These are phyloP conservation scores for Suillus luteus DNA, from an alignment of 768 basidiomycete species.

Conservation along the genomic window DNA sequence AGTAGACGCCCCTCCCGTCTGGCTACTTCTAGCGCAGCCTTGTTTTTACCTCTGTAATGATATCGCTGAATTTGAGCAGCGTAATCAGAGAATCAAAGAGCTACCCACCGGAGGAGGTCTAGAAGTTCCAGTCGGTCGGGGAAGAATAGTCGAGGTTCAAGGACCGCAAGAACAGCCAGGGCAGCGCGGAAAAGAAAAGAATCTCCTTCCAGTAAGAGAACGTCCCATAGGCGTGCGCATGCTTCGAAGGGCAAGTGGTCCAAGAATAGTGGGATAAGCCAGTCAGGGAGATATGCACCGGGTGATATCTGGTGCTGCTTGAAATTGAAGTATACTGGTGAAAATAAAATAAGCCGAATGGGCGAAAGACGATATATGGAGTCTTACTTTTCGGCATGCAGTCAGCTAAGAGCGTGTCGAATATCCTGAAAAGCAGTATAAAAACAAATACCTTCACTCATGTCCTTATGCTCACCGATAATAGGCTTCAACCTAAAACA, in stretches of 20 bases:
- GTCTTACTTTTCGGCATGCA: conserved; percentile 88
- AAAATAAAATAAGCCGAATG: conserved; percentile 6
- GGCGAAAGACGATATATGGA: neutral
- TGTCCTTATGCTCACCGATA: conserved; percentile 58
- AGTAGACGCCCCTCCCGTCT: conserved; percentile 64
- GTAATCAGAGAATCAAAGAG: conserved; percentile 7
- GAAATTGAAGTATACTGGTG: conserved; percentile 88
- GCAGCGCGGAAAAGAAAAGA: conserved; percentile 85
- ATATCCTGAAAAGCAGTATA: conserved; percentile 57
- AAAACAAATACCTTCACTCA: neutral
- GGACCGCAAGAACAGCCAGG: conserved; percentile 77
- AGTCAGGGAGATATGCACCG: conserved; percentile 76
- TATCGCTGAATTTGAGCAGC: conserved; percentile 15
- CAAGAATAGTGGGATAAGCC: conserved; percentile 80
- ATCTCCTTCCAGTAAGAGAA: conserved; percentile 85
- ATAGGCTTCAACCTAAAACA: conserved; percentile 81
- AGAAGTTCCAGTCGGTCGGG: conserved; percentile 79
- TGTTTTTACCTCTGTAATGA: conserved; percentile 69
- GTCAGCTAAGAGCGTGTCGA: conserved; percentile 89
- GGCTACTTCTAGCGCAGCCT: conserved; percentile 81
- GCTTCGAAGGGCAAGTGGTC: conserved; percentile 91
- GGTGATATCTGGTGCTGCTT: conserved; percentile 92
- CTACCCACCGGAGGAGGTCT: conserved; percentile 68
- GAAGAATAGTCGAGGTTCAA: conserved; percentile 87
- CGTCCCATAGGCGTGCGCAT: conserved; percentile 88